phyloP scores from a whole-genome alignment of 192 early-diverging fungal genomes.

The Backusella westeae region DNA sequence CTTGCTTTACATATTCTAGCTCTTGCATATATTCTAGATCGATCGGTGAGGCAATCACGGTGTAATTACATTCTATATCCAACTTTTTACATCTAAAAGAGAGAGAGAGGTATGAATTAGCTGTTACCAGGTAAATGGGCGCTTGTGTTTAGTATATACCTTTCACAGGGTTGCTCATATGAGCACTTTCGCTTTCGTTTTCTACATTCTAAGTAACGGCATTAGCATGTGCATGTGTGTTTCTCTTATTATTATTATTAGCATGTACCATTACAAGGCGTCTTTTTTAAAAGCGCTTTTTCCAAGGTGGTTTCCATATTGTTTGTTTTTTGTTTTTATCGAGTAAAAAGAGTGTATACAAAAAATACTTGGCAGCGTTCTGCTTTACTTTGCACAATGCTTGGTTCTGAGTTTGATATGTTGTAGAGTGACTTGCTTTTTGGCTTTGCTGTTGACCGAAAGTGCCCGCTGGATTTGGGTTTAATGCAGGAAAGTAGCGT shows the following conservation, averaged over 20 bases:
- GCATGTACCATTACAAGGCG: constrained; percentile 17
- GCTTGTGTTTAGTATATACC: not conserved
- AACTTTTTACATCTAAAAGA: constrained; percentile 14
- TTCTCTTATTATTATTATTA: not conserved
- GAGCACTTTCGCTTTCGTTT: constrained; percentile 18
- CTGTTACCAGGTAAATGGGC: not conserved
- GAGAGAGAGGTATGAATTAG: not conserved
- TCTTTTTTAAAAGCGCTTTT: not conserved
- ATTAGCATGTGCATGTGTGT: not conserved
- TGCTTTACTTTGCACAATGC: not conserved
- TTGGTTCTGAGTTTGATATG: not conserved
- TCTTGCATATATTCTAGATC: constrained; percentile 25
- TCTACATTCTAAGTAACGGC: constrained; percentile 7
- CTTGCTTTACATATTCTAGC: not conserved
- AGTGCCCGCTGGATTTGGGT: not conserved
- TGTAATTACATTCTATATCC: constrained; percentile 11
- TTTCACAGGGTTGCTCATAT: constrained; percentile 15
- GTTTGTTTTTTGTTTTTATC: not conserved
- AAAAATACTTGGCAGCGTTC: not conserved
- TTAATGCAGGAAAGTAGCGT: too few species aligned
- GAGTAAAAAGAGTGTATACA: not conserved
- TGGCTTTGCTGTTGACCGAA: not conserved
- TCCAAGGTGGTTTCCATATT: not conserved
- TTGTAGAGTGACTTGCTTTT: not conserved
- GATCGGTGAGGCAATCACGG: not conserved